phyloP scores from a whole-genome alignment of 352 stramenopile genomes.

The Phytophthora pisi region DNA sequence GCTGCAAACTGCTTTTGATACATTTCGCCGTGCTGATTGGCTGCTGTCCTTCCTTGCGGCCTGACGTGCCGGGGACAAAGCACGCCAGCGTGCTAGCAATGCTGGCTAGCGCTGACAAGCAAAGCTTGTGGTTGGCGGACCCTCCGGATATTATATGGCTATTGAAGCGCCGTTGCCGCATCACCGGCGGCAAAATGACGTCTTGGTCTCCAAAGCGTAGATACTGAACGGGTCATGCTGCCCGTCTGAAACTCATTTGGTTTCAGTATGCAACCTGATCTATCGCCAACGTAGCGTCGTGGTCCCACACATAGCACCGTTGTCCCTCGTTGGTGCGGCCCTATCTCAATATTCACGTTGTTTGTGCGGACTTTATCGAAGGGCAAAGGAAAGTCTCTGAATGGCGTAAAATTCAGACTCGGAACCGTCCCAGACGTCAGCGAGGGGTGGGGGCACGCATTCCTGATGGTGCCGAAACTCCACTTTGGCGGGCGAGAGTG shows the following conservation, averaged over 20 bases:
- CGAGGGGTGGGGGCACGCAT: background rate
- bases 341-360: no score
- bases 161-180: background rate
- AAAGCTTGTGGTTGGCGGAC: conserved; percentile 4
- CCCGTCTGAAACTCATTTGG: conserved; percentile 23
- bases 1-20: background rate
- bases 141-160: background rate
- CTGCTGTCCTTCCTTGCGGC: conserved; percentile 10
- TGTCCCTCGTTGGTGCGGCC: background rate
- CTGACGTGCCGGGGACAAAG: conserved; percentile 16
- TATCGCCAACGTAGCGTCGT: conserved; percentile 23
- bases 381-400: conserved; percentile 1
- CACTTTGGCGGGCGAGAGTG: background rate
- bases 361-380: background rate
- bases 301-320: conserved; percentile 8
- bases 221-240: conserved; percentile 12
- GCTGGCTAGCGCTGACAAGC: conserved; percentile 13
- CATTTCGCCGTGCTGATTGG: conserved; percentile 23
- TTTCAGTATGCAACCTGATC: conserved; percentile 28
- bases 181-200: no score
- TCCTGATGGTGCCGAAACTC: conserved; percentile 1
- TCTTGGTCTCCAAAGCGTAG: conserved; percentile 3
- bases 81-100: conserved; percentile 14
- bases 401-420: background rate
- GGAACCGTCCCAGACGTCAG: background rate